These are phyloP conservation scores for Tolypocladium tundrense DNA, from an alignment of 2,329 filamentous ascomycete genomes.

Conservation along the genomic window DNA sequence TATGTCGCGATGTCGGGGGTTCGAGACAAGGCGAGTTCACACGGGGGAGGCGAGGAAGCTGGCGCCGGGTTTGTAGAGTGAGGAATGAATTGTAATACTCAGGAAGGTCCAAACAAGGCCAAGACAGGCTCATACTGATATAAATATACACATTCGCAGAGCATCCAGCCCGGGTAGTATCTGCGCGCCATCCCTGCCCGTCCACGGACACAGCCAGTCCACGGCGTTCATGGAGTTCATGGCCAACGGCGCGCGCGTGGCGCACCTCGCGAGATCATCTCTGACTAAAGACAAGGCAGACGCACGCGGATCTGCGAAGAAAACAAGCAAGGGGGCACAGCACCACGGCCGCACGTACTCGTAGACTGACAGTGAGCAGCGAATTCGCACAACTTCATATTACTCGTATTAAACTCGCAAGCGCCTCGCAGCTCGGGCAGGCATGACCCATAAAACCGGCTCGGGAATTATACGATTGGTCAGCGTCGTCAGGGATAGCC, in stretches of 20 bases:
- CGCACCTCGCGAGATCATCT: neutral
- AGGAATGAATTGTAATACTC: neutral
- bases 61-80: no score
- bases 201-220: neutral
- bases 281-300: neutral
- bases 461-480: neutral
- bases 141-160: neutral
- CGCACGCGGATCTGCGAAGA: neutral
- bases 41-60: neutral
- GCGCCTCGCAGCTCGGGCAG: neutral
- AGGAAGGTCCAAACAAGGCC: neutral
- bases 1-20: neutral
- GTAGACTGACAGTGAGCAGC: neutral
- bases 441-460: neutral
- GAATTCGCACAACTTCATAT: neutral
- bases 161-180: neutral
- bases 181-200: neutral
- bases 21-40: neutral
- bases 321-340: neutral
- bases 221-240: neutral
- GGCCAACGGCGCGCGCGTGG: neutral
- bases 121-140: neutral
- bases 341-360: neutral
- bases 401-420: neutral
- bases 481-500: no score